phyloP scores from a whole-genome alignment of 2,329 filamentous ascomycete species.

The Pestalotiopsis sp. region DNA sequence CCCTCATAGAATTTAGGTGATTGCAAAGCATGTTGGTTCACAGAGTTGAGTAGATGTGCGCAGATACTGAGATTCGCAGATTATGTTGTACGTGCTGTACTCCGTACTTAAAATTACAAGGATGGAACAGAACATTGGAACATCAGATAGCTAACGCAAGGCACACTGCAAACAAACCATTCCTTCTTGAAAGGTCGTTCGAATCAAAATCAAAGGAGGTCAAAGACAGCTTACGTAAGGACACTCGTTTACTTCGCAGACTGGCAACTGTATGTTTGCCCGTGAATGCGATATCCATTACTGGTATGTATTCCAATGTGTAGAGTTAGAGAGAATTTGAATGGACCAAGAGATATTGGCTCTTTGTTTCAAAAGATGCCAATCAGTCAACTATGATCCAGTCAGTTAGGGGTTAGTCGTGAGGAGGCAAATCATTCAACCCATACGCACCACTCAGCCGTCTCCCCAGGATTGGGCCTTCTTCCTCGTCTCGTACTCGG shows the following conservation, averaged over 20 bases:
- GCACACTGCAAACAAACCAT: no score
- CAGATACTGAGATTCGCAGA: background rate
- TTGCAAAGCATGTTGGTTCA: background rate
- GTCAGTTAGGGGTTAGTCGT: background rate
- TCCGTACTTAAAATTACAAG: background rate
- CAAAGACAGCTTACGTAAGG: background rate
- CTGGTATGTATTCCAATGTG: background rate
- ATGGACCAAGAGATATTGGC: background rate
- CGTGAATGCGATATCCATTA: background rate
- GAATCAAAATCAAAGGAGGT: no score
- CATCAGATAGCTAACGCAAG: no score
- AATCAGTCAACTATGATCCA: slow-evolving; percentile 26
- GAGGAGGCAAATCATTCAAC: slow-evolving; percentile 11
- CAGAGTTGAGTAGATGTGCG: background rate
- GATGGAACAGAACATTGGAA: no score
- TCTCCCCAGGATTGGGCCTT: slow-evolving; percentile 37
- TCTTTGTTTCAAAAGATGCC: background rate
- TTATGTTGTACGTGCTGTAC: background rate
- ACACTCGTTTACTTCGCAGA: background rate
- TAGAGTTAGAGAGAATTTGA: background rate
- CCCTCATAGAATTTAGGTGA: background rate
- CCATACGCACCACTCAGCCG: slow-evolving; percentile 30
- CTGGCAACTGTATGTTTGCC: background rate
- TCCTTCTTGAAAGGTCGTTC: no score
- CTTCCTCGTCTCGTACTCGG: slow-evolving; percentile 57